Base-by-base conservation (phyloP, 495 filamentous ascomycete species). In the Aspergillus sclerotioniger region DNA sequence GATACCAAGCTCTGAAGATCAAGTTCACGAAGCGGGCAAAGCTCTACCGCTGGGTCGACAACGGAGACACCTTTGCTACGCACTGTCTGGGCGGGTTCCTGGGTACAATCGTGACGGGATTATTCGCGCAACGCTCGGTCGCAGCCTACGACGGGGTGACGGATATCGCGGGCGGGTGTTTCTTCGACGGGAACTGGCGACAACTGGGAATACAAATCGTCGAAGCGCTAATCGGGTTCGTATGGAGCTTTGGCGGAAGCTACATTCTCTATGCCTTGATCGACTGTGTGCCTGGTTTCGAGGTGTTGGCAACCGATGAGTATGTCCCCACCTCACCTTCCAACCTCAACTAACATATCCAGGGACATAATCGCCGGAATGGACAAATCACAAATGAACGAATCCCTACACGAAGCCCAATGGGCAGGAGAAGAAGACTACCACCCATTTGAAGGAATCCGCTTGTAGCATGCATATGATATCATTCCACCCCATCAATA, bases 181-280 rank as follows among this genome's bases (percentile, higher is more conserved):
- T 77, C 21, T 72, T 84, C 56, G 79, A 83, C 53, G 77, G 80
- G 16, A 79, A 81, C 63, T 77, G 77, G 56, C 63, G 76, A 35
- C 82, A 84, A 63, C 67, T 84, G n/a, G 77, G 74, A 8, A 68
- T 78, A 32, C 81, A 84, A 69, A 63, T 83, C 28, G 62, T 74
- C 2, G 76, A 78, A 59, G 74, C 74, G 8, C 19, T 71, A 33
- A 63, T 76, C 47, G 73, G 73, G 20, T 76, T 76, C 60, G 57
- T 65, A 6, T 76, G 72, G 72, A 63, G 60, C 6, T 76, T 77
- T 48, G 57, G 37, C n/a, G 66, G 64, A 1, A 67, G 61, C 45
- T 72, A 72, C 57, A 35, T 59, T 3, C 20, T 72, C 10, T 69
- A 63, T 65, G 66, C 66, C 3, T 29, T 67, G 39, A 53, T 72